Conservation (phyloP, 1,284 basidiomycete species). For the Ustilago nuda region DNA sequence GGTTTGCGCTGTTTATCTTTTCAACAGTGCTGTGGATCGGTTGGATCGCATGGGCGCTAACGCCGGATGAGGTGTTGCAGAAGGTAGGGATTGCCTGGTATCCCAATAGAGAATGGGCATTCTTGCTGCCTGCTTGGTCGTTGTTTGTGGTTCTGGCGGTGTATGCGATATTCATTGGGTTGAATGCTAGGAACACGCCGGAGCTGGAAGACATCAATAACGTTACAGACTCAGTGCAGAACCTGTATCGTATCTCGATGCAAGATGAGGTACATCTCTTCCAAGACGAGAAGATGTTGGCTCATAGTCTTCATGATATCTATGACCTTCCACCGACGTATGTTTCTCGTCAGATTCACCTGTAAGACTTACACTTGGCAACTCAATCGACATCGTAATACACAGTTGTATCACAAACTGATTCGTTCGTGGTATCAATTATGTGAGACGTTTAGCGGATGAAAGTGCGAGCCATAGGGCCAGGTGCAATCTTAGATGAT, state of each 20-base stretch:
- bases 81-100: conserved; percentile 58
- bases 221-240: conserved; percentile 37
- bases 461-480: conserved; percentile 43
- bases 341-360: conserved; percentile 42
- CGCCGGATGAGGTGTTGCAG: conserved; percentile 43
- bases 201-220: conserved; percentile 40
- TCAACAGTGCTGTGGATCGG: conserved; percentile 51
- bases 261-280: conserved; percentile 24
- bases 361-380: neutral
- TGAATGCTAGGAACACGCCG: conserved; percentile 46
- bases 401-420: neutral
- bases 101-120: conserved; percentile 61
- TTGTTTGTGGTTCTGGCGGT: conserved; percentile 50
- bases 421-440: conserved; percentile 9
- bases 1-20: conserved; percentile 60
- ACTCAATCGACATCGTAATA: neutral
- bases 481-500: conserved; percentile 35
- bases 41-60: conserved; percentile 54
- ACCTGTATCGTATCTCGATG: conserved; percentile 22
- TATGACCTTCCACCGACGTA: conserved; percentile 54
- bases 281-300: conserved; percentile 13
- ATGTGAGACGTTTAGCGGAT: conserved; percentile 23
- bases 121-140: conserved; percentile 56
- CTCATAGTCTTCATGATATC: conserved; percentile 31
- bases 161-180: conserved; percentile 52